Base-by-base conservation (phyloP, 164 flowering plant species). In the Magnolia sinica region DNA sequence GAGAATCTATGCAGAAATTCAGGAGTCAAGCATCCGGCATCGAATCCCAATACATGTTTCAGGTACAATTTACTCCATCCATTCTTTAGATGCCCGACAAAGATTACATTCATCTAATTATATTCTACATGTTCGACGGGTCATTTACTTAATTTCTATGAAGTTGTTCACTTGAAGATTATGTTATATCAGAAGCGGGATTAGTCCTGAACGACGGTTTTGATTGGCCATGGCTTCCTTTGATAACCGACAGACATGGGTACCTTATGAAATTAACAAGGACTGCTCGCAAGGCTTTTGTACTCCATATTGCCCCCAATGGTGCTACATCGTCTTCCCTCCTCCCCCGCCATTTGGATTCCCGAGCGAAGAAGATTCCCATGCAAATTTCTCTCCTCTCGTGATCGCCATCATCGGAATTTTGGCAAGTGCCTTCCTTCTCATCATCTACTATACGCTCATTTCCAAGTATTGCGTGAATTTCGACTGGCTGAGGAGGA, bases 251-350 rank as follows among this genome's bases (percentile, higher is more conserved):
- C 86, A 84, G 73, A 59, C 82, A 59, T 92, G 89, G 94, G 78
- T 87, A 24, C 94, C 98, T 20, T 90, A 89, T 70, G 79, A 83
- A 8, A 85, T 79, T 78, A 74, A 64, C 74, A 91, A 82, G 63
- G 96, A 95, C 73, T 95, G 98, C 76, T 84, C 94, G 13, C 85
- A 83, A 78, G 92, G 91, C 13, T 81, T 93, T 61, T 95, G 97
- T 74, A 90, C 87, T 79, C 55, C 85, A 20, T 84, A 86, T 74
- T 95, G 98, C 66, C 98, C 90, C 2, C 96, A 91, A 73, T 92
- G 90, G 89, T 95, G 98, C 82, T 85, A 89, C 82, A 68, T 87
- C 23, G 82, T 86, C 74, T 83, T 80, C 83, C 91, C 96, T 55
- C 98, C 97, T 74, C 97, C 97, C 6, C 94, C 96, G 49, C 88